Base-by-base conservation (phyloP, 371 early-diverging fungal species). In the Fennellomyces sp. region DNA sequence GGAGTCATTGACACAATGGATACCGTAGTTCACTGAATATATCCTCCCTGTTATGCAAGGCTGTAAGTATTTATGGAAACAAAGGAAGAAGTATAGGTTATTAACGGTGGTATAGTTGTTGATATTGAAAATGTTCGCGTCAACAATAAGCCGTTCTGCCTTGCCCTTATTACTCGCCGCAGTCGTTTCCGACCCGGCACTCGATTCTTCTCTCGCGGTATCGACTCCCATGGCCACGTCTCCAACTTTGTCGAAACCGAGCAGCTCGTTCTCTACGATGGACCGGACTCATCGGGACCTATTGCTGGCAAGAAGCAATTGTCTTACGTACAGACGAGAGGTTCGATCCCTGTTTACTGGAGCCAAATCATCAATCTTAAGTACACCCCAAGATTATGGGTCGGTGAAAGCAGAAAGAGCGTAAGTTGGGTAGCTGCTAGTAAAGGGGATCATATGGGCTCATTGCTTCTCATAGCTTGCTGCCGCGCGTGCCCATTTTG, bases 181-280 rank as follows among this genome's bases (percentile, higher is more conserved):
- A 88, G 88, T 36, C 86, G 89, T 42, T 86, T 86, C 63, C 83
- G 95, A 50, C 80, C 85, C 5, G 94, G 92, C 36, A 90, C 97
- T 1, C 91, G 99, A 30, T 99, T 91, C 75, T 93, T 95, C 68
- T 88, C 91, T 30, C 90, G 99, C 61, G 99, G 99, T 47, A 85
- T 95, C 19, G 97, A 99, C 76, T 87, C 76, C 25, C 63, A 91
- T 2, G 99, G 99, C 17, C 85, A 99, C 69, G 96, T 94, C 3
- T 90, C 98, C 35, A 99, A 99, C 74, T 96, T 87, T 81, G 98
- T 97, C 3, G 99, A 99, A 75, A 99, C 99, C 0, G 99, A 99
- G 70, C 97, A 99, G 75, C 70, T 97, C 49, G 80, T 97, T 1
- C 64, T 85, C 39, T 78, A 81, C 64, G 82, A 84, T 13, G 71